These are phyloP conservation scores for Stephania yunnanensis DNA, from an alignment of 164 flowering plant species.

Conservation along the genomic window DNA sequence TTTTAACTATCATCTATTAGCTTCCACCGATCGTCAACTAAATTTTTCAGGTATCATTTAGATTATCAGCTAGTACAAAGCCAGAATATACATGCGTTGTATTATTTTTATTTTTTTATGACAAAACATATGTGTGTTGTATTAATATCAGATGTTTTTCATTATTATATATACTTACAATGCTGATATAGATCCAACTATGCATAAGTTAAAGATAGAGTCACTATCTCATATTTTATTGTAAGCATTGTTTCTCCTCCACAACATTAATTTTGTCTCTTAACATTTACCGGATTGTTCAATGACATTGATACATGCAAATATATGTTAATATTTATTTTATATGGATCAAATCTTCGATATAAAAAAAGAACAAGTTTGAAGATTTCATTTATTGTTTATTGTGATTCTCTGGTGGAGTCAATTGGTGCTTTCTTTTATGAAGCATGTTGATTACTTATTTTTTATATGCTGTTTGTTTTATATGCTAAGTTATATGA, in stretches of 20 bases:
- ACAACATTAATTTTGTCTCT: neutral
- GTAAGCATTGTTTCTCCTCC: neutral
- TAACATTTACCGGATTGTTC: neutral
- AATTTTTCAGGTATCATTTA: no score
- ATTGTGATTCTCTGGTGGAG: neutral
- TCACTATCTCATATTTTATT: neutral
- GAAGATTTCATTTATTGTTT: slow-evolving; percentile 1
- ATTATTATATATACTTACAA: neutral
- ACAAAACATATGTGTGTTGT: no score
- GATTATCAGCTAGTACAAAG: no score
- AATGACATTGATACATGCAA: neutral
- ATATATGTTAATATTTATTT: neutral
- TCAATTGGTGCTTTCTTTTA: neutral
- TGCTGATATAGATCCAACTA: neutral
- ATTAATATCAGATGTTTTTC: neutral
- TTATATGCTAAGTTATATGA: neutral
- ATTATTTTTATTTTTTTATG: no score
- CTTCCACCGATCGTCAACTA: no score
- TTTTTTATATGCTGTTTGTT: neutral
- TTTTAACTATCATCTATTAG: no score
- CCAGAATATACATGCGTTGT: no score
- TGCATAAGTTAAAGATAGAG: neutral
- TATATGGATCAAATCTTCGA: neutral
- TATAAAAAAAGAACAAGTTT: neutral
- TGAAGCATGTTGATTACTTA: neutral